Conservation (phyloP, 2,329 filamentous ascomycete genomes). For the Zalaria sp. region DNA sequence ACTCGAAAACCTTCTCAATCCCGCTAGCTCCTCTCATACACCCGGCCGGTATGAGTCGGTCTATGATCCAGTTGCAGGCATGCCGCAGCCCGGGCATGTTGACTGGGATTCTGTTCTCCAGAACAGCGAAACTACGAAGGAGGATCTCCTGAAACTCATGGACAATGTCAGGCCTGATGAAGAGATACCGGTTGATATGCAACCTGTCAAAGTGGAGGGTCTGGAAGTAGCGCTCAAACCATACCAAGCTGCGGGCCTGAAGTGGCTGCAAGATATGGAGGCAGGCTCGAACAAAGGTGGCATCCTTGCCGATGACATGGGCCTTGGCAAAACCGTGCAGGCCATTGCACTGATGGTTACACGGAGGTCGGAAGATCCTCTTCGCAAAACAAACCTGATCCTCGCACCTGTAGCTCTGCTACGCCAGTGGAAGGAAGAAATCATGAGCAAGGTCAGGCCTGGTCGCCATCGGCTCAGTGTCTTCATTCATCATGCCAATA, state of each 20-base stretch:
- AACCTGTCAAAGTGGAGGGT: slow-evolving; percentile 54
- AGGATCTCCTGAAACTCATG: slow-evolving; percentile 56
- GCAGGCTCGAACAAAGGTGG: slow-evolving; percentile 57
- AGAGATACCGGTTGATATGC: slow-evolving; percentile 35
- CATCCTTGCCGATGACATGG: slow-evolving; percentile 72
- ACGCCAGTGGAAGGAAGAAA: slow-evolving; percentile 74
- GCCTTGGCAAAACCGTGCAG: slow-evolving; percentile 72
- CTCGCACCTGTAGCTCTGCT: slow-evolving; percentile 68
- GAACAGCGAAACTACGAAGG: slow-evolving; percentile 31
- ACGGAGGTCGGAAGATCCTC: slow-evolving; percentile 44
- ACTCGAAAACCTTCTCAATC: too few relatives aligned
- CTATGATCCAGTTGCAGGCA: not conserved
- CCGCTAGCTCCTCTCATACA: too few relatives aligned
- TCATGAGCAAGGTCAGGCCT: slow-evolving; percentile 51
- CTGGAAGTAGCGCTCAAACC: slow-evolving; percentile 59
- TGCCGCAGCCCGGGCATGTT: too few relatives aligned
- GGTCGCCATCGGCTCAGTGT: slow-evolving; percentile 45
- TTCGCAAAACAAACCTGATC: slow-evolving; percentile 63
- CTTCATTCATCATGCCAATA: slow-evolving; percentile 51
- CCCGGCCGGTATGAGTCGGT: not conserved
- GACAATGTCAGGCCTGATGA: slow-evolving; percentile 61
- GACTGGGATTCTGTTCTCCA: not conserved
- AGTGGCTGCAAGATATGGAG: slow-evolving; percentile 66
- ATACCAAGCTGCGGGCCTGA: slow-evolving; percentile 66
- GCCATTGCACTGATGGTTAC: slow-evolving; percentile 63